Conservation (phyloP, 768 basidiomycete species). For the Termitomyces titanicus region DNA sequence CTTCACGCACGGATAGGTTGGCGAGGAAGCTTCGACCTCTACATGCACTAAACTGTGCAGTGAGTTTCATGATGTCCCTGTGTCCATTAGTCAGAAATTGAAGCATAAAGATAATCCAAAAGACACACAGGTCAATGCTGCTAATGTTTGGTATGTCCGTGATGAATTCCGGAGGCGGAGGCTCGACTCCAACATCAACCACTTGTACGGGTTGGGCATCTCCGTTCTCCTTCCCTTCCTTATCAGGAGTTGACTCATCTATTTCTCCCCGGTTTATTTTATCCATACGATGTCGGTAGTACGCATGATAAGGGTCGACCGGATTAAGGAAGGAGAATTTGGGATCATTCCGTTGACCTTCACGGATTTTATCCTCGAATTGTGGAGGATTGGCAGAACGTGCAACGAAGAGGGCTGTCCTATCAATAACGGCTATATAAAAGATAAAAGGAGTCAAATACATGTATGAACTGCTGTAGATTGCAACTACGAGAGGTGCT, state of each 20-base stretch:
- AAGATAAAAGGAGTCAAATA: neutral
- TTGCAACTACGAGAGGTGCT: conserved; percentile 37
- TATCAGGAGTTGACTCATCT: conserved; percentile 52
- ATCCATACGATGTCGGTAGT: conserved; percentile 92
- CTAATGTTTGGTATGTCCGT: conserved; percentile 86
- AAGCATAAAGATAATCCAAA: neutral
- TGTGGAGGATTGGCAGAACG: conserved; percentile 90
- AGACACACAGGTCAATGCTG: conserved; percentile 84
- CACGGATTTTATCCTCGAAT: conserved; percentile 96
- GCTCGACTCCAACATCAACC: conserved; percentile 70
- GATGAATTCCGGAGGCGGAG: conserved; percentile 78
- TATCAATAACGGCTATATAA: conserved; percentile 82
- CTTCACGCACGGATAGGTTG: conserved; percentile 82
- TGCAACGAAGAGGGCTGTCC: conserved; percentile 88
- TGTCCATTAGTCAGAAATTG: conserved; percentile 5
- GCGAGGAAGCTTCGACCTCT: conserved; percentile 85
- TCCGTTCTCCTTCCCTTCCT: conserved; percentile 38
- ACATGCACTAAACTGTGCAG: conserved; percentile 92
- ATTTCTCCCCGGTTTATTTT: conserved; percentile 74
- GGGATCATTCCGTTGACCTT: conserved; percentile 93
- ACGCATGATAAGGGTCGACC: conserved; percentile 96
- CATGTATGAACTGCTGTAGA: conserved; percentile 14
- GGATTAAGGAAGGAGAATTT: conserved; percentile 99
- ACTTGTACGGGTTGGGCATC: conserved; percentile 36
- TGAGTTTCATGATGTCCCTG: conserved; percentile 94